phyloP scores from a whole-genome alignment of 1,284 basidiomycete genomes.

The Leccinum pachyderme region DNA sequence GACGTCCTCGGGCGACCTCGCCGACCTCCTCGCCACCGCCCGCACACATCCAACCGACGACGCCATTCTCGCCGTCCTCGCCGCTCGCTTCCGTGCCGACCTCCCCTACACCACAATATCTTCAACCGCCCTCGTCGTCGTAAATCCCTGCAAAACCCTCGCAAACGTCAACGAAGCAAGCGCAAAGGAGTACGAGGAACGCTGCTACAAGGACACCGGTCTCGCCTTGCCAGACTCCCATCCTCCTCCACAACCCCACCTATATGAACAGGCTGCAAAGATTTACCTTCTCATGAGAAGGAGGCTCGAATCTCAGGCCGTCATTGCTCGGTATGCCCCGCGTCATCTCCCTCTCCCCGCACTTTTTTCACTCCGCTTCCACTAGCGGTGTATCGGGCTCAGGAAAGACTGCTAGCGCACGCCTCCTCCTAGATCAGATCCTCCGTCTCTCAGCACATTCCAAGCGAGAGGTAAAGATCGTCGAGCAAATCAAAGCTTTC shows the following conservation, averaged over 20 bases:
- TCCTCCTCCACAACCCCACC: constrained; percentile 73
- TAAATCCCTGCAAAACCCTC: constrained; percentile 87
- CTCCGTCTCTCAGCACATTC: constrained; percentile 80
- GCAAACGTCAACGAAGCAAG: constrained; percentile 80
- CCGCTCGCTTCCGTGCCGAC: constrained; percentile 84
- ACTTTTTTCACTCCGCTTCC: constrained; percentile 12
- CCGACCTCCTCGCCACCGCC: constrained; percentile 66
- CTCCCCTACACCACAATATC: constrained; percentile 78
- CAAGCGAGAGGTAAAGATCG: constrained; percentile 69
- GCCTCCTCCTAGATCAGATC: constrained; percentile 78
- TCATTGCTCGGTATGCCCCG: constrained; percentile 70
- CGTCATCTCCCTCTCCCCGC: constrained; percentile 3
- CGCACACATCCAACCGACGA: constrained; percentile 82
- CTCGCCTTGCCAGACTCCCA: constrained; percentile 60
- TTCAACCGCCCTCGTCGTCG: constrained; percentile 68
- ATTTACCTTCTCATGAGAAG: constrained; percentile 84
- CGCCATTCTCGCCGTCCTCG: constrained; percentile 73
- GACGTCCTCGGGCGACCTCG: constrained; percentile 61
- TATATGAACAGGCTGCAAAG: constrained; percentile 84
- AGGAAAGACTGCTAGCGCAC: constrained; percentile 78
- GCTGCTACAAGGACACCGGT: constrained; percentile 74
- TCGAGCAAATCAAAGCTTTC: constrained; percentile 81
- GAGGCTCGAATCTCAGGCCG: constrained; percentile 74
- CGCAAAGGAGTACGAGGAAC: constrained; percentile 80
- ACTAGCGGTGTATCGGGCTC: constrained; percentile 85